These are phyloP conservation scores for Butyriboletus loyo DNA, from an alignment of 768 basidiomycete species.

Conservation along the genomic window DNA sequence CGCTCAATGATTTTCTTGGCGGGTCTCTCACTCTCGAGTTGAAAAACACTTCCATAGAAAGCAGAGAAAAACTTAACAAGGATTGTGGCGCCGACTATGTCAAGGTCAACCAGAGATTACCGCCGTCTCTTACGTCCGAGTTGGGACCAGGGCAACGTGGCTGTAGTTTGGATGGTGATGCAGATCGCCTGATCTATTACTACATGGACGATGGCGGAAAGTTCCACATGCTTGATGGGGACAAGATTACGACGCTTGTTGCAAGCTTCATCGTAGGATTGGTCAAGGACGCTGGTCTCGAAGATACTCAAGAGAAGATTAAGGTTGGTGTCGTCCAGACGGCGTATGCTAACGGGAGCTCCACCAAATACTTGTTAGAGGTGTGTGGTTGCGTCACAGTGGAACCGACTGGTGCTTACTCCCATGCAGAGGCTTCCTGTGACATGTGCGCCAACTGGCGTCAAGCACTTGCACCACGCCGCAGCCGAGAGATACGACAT, in stretches of 20 bases:
- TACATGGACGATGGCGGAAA: constrained; percentile 74
- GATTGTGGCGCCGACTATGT: constrained; percentile 95
- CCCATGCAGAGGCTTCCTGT: constrained; percentile 81
- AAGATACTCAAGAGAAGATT: constrained; percentile 48
- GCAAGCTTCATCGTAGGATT: constrained; percentile 91
- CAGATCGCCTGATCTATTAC: constrained; percentile 95
- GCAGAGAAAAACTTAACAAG: constrained; percentile 74
- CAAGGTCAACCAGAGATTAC: constrained; percentile 87
- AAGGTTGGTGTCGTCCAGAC: constrained; percentile 97
- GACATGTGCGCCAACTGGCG: constrained; percentile 92
- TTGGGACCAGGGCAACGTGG: constrained; percentile 74
- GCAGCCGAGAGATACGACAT: constrained; percentile 89
- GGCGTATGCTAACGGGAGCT: constrained; percentile 96
- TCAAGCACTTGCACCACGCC: constrained; percentile 97
- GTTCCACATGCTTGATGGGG: constrained; percentile 95
- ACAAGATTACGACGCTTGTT: constrained; percentile 94
- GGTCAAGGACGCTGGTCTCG: constrained; percentile 80
- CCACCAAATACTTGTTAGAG: constrained; percentile 86
- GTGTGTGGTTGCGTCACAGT: constrained; percentile 39
- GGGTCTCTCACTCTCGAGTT: constrained; percentile 60
- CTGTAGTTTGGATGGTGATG: constrained; percentile 96
- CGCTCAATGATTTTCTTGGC: constrained; percentile 58
- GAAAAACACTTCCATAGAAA: constrained; percentile 64
- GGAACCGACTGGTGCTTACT: constrained; percentile 6
- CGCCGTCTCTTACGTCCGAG: constrained; percentile 65